Conservation (phyloP, 164 flowering plant species). For the Macadamia integrifolia region DNA sequence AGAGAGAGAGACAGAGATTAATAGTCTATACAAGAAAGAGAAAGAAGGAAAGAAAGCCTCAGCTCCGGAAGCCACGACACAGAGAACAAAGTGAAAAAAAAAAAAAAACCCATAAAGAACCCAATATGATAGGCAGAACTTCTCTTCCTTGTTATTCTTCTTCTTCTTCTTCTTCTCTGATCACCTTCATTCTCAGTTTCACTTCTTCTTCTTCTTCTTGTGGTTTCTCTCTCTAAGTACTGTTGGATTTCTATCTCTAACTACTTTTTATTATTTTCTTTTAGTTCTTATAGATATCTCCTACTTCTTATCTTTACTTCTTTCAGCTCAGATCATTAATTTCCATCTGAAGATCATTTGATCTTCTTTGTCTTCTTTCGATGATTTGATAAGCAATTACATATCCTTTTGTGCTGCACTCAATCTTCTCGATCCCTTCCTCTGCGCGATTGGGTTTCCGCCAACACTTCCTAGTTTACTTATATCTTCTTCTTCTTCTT, state of each 20-base stretch:
- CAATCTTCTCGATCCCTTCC: too few species aligned
- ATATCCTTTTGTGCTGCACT: not conserved
- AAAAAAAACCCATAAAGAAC: not conserved
- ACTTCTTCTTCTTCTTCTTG: not conserved
- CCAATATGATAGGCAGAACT: not conserved
- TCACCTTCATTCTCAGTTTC: not conserved
- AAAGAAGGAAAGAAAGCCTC: not conserved
- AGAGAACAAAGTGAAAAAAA: not conserved
- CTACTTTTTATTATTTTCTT: slow-evolving; percentile 10
- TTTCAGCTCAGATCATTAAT: not conserved
- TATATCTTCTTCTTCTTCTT: not conserved
- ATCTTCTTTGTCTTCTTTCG: not conserved
- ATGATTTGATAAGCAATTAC: not conserved
- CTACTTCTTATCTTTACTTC: slow-evolving; percentile 1
- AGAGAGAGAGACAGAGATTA: not conserved
- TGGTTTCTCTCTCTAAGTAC: not conserved
- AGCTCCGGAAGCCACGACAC: not conserved
- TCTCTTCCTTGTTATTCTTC: not conserved
- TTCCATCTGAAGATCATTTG: not conserved
- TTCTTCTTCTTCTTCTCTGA: not conserved
- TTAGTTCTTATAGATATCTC: slow-evolving; percentile 10
- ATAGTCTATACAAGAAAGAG: not conserved
- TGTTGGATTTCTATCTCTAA: not conserved
- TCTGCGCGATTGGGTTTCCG: too few species aligned
- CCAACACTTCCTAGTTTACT: not conserved